phyloP scores from a whole-genome alignment of 2,329 filamentous ascomycete species.

The Pseudopithomyces chartarum region DNA sequence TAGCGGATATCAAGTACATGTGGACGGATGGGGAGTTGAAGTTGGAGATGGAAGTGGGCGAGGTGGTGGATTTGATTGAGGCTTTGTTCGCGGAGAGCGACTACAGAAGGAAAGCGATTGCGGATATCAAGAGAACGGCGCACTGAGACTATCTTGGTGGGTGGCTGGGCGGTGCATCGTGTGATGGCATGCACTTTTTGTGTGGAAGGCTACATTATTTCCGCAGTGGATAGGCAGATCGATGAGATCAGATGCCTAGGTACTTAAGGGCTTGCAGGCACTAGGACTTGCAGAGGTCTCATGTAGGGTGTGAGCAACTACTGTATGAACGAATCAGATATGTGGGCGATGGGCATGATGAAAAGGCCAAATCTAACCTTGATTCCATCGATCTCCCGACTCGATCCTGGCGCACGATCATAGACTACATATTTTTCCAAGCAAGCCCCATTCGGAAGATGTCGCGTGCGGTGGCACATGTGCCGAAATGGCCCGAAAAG shows the following conservation, averaged over 20 bases:
- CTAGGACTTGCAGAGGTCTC: too few species aligned
- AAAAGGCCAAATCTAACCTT: too few species aligned
- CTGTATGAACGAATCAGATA: too few species aligned
- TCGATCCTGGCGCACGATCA: too few species aligned
- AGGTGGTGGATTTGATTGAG: conserved; percentile 67
- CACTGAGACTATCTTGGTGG: background rate
- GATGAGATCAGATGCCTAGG: background rate
- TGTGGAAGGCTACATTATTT: background rate
- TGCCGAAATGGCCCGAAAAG: conserved; percentile 12
- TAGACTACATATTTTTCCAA: too few species aligned
- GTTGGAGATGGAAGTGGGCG: conserved; percentile 64
- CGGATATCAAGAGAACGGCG: conserved; percentile 54
- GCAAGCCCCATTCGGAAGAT: background rate
- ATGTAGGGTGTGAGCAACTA: too few species aligned
- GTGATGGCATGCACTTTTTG: background rate
- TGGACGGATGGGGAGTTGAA: conserved; percentile 69
- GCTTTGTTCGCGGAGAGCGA: conserved; percentile 68
- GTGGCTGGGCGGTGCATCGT: too few species aligned
- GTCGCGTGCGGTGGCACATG: conserved; percentile 4
- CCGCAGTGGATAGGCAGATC: background rate
- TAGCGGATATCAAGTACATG: conserved; percentile 69
- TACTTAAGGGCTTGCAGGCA: too few species aligned
- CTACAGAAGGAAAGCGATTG: conserved; percentile 61
- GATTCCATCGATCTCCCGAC: too few species aligned
- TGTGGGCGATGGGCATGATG: too few species aligned